Evolutionary conservation across 768 basidiomycete genomes (phyloP).

Genomic region (Trametopsis cervina): DNA sequence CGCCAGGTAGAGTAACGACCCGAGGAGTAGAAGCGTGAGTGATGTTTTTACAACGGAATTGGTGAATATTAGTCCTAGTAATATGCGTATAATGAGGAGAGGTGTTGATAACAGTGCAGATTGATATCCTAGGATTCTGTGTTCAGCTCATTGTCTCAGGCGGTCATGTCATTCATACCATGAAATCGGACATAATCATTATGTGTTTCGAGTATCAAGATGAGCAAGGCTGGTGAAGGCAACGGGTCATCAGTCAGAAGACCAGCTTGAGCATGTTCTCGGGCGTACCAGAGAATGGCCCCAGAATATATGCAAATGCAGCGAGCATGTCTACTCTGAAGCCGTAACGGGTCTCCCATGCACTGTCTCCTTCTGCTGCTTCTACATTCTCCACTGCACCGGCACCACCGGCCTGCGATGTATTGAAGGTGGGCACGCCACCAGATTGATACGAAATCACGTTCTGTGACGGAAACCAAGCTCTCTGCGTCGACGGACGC

Average conservation of each 20-base stretch:
- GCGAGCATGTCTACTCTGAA: conserved; percentile 63
- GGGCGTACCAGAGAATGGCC: conserved; percentile 63
- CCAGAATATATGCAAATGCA: conserved; percentile 57
- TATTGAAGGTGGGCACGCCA: conserved; percentile 49
- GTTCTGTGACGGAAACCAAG: conserved; percentile 43
- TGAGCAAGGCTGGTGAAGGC: conserved; percentile 40
- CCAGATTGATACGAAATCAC: conserved; percentile 65
- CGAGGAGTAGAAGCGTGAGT: conserved; percentile 38
- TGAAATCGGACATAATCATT: conserved; percentile 77
- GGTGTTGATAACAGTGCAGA: conserved; percentile 67
- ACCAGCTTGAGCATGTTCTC: background rate
- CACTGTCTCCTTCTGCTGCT: conserved; percentile 37
- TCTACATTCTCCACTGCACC: conserved; percentile 32
- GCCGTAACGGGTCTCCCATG: conserved; percentile 67
- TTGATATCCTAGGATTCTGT: conserved; percentile 53
- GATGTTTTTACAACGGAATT: conserved; percentile 45
- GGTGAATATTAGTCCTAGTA: conserved; percentile 48
- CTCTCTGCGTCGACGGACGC: conserved; percentile 28
- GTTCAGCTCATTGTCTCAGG: background rate
- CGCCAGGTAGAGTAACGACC: conserved; percentile 45
- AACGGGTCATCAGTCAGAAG: background rate
- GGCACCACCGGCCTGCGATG: conserved; percentile 33
- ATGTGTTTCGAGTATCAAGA: conserved; percentile 69
- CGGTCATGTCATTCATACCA: conserved; percentile 35
- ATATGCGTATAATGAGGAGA: conserved; percentile 46